Evolutionary conservation across 108 stramenopile genomes (phyloP).

Genomic region (Cyclotella atomus): DNA sequence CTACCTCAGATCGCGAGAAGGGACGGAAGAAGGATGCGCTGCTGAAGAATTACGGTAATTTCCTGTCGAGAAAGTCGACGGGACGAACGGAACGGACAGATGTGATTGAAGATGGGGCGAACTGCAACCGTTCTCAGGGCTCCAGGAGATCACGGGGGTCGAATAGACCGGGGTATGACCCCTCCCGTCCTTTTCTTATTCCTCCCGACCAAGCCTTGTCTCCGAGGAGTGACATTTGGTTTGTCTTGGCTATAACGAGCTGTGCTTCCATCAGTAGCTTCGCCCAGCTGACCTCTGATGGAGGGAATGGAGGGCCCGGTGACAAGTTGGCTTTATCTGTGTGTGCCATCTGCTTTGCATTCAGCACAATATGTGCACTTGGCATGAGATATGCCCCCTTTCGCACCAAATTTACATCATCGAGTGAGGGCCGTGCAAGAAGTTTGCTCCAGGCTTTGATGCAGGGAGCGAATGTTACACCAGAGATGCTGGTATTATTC

Average conservation of each 20-base stretch:
- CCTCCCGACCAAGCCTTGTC: slow-evolving; percentile 4
- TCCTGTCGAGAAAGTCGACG: not conserved
- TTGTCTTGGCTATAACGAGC: slow-evolving; percentile 12
- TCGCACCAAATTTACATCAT: not conserved
- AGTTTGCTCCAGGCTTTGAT: too few relatives aligned
- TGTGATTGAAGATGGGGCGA: not conserved
- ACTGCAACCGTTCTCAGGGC: not conserved
- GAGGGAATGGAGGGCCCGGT: not conserved
- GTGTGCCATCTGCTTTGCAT: not conserved
- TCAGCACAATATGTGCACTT: not conserved
- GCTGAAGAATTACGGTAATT: not conserved
- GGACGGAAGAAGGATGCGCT: not conserved
- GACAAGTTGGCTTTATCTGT: slow-evolving; percentile 20
- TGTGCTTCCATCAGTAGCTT: slow-evolving; percentile 20
- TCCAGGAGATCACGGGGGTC: not conserved
- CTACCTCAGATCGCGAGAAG: not conserved
- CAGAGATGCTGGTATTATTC: slow-evolving; percentile 15
- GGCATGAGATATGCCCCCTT: slow-evolving; percentile 24
- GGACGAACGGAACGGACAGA: not conserved
- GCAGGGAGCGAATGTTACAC: too few relatives aligned
- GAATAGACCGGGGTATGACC: not conserved
- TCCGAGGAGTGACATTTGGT: slow-evolving; percentile 29
- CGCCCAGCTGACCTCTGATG: not conserved
- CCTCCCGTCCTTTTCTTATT: slow-evolving; percentile 2
- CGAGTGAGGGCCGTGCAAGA: not conserved